phyloP scores from a whole-genome alignment of 441 rosid species.

The Pelargonium fulgidum region DNA sequence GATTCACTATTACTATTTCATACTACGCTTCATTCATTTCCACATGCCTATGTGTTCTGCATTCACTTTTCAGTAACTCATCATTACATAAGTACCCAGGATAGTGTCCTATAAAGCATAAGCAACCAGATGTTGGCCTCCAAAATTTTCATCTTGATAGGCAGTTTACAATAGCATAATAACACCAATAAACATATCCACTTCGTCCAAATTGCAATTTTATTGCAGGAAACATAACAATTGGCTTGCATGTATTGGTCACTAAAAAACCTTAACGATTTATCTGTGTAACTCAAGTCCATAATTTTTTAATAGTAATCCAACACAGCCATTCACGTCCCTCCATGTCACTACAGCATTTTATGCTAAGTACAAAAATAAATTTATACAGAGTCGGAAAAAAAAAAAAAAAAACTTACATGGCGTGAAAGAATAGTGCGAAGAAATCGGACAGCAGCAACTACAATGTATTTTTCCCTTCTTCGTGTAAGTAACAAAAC shows the following conservation, averaged over 20 bases:
- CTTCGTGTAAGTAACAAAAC: slow-evolving; percentile 76
- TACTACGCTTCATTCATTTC: neutral
- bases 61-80: too few relatives aligned
- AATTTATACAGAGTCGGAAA: neutral
- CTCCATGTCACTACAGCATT: neutral
- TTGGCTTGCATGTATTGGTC: neutral
- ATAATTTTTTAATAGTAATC: neutral
- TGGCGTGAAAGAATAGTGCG: slow-evolving; percentile 85
- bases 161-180: neutral
- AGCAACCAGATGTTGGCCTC: neutral
- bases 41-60: neutral
- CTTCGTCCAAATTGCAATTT: too few relatives aligned
- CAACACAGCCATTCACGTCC: neutral
- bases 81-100: neutral
- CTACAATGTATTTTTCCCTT: slow-evolving; percentile 91
- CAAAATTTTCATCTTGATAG: neutral
- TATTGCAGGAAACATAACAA: neutral
- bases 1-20: neutral
- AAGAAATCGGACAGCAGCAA: slow-evolving; percentile 90
- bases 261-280: neutral
- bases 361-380: slow-evolving; percentile 8
- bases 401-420: slow-evolving; percentile 65
- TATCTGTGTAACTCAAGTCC: neutral
- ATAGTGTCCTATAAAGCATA: neutral
- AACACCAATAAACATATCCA: neutral